These are phyloP conservation scores for Starmera quercuum DNA, from an alignment of 805 yeast genomes.

Conservation along the genomic window DNA sequence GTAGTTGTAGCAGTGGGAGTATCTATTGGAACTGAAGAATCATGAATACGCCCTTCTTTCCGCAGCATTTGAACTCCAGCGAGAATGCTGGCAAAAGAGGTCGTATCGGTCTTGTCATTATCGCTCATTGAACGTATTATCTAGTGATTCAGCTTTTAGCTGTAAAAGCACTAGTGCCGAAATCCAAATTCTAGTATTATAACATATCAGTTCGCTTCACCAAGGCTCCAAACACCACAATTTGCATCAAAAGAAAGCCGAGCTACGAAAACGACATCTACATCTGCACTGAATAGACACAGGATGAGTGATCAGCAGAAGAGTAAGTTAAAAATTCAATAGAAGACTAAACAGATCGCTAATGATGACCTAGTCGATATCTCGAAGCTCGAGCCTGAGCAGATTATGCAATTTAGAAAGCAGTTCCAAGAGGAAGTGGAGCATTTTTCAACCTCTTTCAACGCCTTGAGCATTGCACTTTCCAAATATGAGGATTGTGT, in stretches of 20 bases:
- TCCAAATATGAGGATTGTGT: slow-evolving; percentile 76
- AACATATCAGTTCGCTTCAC: too few species aligned
- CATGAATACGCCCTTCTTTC: slow-evolving; percentile 13
- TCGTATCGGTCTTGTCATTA: slow-evolving; percentile 38
- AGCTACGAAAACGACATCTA: too few species aligned
- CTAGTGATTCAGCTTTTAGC: too few species aligned
- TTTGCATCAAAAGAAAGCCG: too few species aligned
- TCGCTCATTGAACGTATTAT: too few species aligned
- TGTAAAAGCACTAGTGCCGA: too few species aligned
- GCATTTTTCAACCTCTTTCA: slow-evolving; percentile 76
- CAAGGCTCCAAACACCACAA: too few species aligned
- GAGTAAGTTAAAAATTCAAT: slow-evolving; percentile 1
- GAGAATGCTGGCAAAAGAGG: slow-evolving; percentile 63
- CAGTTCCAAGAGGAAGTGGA: slow-evolving; percentile 80
- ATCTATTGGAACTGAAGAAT: not conserved
- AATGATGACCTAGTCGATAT: slow-evolving; percentile 46
- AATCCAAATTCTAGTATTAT: too few species aligned
- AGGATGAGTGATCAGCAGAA: slow-evolving; percentile 7
- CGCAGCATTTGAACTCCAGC: slow-evolving; percentile 62
- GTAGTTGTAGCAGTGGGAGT: not conserved
- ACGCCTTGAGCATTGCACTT: slow-evolving; percentile 78
- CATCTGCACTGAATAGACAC: not conserved
- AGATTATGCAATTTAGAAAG: slow-evolving; percentile 73
- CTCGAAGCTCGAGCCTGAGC: slow-evolving; percentile 70
- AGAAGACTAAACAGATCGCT: not conserved